A percentile compares a stretch with the other conserved stretches of the same genome.
phyloP scores from a whole-genome alignment of 352 stramenopile genomes.

The Elongisporangium senticosum region DNA sequence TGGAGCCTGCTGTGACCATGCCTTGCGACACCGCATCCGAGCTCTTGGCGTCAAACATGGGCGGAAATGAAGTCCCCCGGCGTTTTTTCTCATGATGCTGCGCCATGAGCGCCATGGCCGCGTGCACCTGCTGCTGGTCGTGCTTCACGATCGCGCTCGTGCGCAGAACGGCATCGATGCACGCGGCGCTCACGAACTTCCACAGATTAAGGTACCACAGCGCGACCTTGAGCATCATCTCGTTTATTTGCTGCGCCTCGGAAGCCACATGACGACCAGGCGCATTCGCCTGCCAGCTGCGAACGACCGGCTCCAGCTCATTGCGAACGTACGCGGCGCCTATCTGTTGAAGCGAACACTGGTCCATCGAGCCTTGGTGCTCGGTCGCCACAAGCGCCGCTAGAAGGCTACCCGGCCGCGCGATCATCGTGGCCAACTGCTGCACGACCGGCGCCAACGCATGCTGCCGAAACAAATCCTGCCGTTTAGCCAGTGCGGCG shows the following conservation, averaged over 20 bases:
- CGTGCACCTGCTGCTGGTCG: conserved; percentile 14
- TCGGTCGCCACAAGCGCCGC: conserved; percentile 24
- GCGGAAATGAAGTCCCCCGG: conserved; percentile 18
- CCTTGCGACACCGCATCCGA: conserved; percentile 28
- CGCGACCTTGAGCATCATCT: conserved; percentile 49
- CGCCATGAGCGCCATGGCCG: conserved; percentile 2
- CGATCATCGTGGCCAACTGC: conserved; percentile 42
- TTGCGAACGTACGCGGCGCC: conserved; percentile 25
- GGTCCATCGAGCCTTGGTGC: conserved; percentile 1
- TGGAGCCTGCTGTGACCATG: conserved; percentile 20
- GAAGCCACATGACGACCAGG: not conserved
- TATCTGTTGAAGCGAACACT: conserved; percentile 24
- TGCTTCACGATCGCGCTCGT: conserved; percentile 19
- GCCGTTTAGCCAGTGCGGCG: not conserved
- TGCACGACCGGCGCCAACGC: conserved; percentile 31
- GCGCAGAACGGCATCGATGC: conserved; percentile 29
- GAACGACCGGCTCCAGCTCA: conserved; percentile 16
- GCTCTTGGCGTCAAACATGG: conserved; percentile 28
- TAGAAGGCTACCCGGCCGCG: conserved; percentile 40
- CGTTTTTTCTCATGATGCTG: conserved; percentile 18
- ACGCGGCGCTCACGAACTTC: conserved; percentile 35
- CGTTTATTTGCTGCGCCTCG: conserved; percentile 24
- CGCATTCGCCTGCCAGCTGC: not conserved
- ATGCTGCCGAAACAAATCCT: conserved; percentile 7
- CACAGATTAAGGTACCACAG: conserved; percentile 57